phyloP scores from a whole-genome alignment of 2,329 filamentous ascomycete genomes.

The Apiospora hydei region DNA sequence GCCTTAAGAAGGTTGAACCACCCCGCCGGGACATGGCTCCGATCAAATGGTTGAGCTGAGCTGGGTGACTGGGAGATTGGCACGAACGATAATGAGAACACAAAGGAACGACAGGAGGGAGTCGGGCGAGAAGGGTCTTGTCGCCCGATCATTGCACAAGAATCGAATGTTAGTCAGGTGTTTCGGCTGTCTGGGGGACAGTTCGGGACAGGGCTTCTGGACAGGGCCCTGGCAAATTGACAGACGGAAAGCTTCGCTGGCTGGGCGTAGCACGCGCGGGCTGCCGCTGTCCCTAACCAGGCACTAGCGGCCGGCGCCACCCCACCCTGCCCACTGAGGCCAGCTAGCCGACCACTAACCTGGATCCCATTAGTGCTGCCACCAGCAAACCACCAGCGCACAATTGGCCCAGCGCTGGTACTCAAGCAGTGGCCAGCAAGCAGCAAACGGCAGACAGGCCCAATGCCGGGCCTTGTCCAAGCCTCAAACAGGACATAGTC shows the following conservation, averaged over 20 bases:
- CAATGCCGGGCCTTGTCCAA: background rate
- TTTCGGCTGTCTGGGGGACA: background rate
- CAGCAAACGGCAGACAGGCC: background rate
- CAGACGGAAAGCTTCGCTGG: slow-evolving; percentile 12
- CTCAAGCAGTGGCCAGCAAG: too few relatives aligned
- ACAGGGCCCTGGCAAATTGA: slow-evolving; percentile 2
- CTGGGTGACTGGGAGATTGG: background rate
- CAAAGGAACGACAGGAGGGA: slow-evolving; percentile 16
- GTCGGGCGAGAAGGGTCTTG: slow-evolving; percentile 20
- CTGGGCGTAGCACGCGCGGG: background rate
- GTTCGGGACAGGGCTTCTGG: background rate
- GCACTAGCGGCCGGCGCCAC: slow-evolving; percentile 11
- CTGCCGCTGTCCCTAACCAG: background rate
- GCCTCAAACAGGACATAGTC: slow-evolving; percentile 18
- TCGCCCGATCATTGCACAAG: slow-evolving; percentile 19
- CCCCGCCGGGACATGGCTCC: slow-evolving; percentile 23
- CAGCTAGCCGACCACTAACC: background rate
- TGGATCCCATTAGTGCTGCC: background rate
- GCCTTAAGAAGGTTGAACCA: slow-evolving; percentile 23
- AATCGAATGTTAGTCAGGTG: slow-evolving; percentile 25
- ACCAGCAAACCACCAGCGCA: background rate
- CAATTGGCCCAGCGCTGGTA: background rate
- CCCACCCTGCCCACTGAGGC: background rate
- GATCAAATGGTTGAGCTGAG: slow-evolving; percentile 9
- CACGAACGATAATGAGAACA: slow-evolving; percentile 21